Conservation (phyloP, 768 basidiomycete genomes). For the Kwoniella sp. region DNA sequence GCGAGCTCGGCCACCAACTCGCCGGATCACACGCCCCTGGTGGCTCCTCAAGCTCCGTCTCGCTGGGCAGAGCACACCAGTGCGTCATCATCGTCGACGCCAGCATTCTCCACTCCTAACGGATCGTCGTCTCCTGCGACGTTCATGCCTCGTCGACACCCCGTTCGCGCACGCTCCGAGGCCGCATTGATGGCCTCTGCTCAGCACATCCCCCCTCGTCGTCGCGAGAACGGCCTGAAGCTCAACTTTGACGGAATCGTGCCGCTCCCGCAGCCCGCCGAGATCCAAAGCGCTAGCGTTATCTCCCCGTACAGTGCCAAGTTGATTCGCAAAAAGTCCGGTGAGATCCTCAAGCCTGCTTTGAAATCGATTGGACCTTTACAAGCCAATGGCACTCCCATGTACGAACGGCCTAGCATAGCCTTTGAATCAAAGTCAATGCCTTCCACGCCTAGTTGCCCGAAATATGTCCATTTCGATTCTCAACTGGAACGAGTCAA, state of each 20-base stretch:
- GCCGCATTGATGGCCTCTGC: constrained; percentile 17
- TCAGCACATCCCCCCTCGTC: constrained; percentile 9
- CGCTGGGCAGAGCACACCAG: constrained; percentile 3
- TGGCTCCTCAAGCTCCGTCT: background rate
- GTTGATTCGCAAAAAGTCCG: constrained; percentile 83
- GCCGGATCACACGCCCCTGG: constrained; percentile 25
- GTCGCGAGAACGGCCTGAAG: constrained; percentile 46
- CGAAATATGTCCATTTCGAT: constrained; percentile 90
- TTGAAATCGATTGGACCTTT: constrained; percentile 64
- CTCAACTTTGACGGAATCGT: constrained; percentile 45
- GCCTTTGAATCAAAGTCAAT: constrained; percentile 58
- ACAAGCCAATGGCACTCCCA: constrained; percentile 54
- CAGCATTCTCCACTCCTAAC: constrained; percentile 3
- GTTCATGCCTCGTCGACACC: constrained; percentile 18
- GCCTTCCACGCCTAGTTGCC: constrained; percentile 68
- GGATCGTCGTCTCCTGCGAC: constrained; percentile 27
- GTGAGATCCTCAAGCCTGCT: constrained; percentile 85
- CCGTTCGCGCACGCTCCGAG: constrained; percentile 20
- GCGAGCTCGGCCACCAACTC: constrained; percentile 24
- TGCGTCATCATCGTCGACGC: constrained; percentile 2
- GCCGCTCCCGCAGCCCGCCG: constrained; percentile 13
- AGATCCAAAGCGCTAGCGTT: constrained; percentile 25
- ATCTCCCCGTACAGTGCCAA: constrained; percentile 42
- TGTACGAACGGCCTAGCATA: constrained; percentile 19
- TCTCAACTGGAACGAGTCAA: constrained; percentile 87